phyloP scores from a whole-genome alignment of 148 eudicot species.

The Polygonum aviculare region DNA sequence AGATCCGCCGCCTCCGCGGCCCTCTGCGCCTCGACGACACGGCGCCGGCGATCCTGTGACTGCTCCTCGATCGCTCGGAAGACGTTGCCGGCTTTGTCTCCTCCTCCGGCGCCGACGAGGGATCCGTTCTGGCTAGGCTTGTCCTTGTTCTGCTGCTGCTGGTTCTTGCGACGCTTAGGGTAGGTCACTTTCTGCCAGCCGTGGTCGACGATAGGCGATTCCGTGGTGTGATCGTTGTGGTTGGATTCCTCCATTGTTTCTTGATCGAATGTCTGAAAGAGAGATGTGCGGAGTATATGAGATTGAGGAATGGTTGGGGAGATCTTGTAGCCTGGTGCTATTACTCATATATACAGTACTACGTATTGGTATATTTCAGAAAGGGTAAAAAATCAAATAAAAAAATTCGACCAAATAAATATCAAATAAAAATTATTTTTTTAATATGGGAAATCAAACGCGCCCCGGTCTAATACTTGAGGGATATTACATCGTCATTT shows the following conservation, averaged over 20 bases:
- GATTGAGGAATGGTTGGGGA: not conserved
- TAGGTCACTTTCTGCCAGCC: slow-evolving; percentile 58
- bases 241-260: slow-evolving; percentile 32
- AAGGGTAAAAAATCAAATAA: no score
- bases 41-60: slow-evolving; percentile 46
- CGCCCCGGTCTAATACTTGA: no score
- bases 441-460: no score
- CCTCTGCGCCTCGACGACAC: slow-evolving; percentile 42
- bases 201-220: slow-evolving; percentile 1
- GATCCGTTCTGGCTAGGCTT: slow-evolving; percentile 10
- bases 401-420: no score
- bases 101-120: not conserved
- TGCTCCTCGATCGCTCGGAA: slow-evolving; percentile 50
- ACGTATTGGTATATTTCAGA: no score
- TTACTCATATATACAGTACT: no score
- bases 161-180: slow-evolving; percentile 31
- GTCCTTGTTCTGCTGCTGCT: slow-evolving; percentile 21
- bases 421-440: no score
- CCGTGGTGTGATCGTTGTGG: slow-evolving; percentile 21
- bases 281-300: not conserved
- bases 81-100: slow-evolving; percentile 17
- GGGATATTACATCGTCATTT: no score
- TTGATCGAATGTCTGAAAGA: not conserved
- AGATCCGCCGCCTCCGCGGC: slow-evolving; percentile 19
- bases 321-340: not conserved